phyloP scores from a whole-genome alignment of 177 flowering plant species.

The Tripterygium wilfordii region DNA sequence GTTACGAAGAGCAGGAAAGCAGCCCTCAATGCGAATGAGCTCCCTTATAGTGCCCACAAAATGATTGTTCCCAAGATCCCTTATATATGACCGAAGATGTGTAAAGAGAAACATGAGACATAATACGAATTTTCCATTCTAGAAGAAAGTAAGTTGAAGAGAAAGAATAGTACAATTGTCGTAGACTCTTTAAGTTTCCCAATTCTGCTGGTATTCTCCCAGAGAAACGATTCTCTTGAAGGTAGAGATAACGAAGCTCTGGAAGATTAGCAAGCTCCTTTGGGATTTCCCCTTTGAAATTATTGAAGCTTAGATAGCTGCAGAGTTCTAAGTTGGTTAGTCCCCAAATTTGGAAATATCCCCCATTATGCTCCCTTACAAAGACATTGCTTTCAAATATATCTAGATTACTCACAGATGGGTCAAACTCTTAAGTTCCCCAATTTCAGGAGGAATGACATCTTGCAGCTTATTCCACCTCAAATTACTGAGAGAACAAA shows the following conservation, averaged over 20 bases:
- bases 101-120: not conserved
- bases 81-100: slow-evolving; percentile 15
- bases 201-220: slow-evolving; percentile 90
- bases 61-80: slow-evolving; percentile 95
- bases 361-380: too few species aligned
- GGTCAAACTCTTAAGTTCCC: slow-evolving; percentile 81
- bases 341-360: too few species aligned
- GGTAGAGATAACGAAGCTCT: slow-evolving; percentile 85
- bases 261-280: slow-evolving; percentile 92
- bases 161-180: slow-evolving; percentile 58
- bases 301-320: slow-evolving; percentile 94
- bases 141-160: not conserved
- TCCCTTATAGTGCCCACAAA: slow-evolving; percentile 94
- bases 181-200: slow-evolving; percentile 73
- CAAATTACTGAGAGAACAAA: slow-evolving; percentile 48
- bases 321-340: too few species aligned
- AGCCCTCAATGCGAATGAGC: slow-evolving; percentile 78
- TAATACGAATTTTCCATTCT: not conserved
- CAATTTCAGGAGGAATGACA: slow-evolving; percentile 90
- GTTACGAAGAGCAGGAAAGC: slow-evolving; percentile 87
- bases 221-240: slow-evolving; percentile 78
- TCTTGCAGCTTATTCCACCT: slow-evolving; percentile 99
- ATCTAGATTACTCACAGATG: slow-evolving; percentile 76
- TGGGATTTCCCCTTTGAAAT: slow-evolving; percentile 93
- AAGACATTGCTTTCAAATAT: too few species aligned